phyloP scores from a whole-genome alignment of 148 eudicot species.

The Nyssa sinensis region DNA sequence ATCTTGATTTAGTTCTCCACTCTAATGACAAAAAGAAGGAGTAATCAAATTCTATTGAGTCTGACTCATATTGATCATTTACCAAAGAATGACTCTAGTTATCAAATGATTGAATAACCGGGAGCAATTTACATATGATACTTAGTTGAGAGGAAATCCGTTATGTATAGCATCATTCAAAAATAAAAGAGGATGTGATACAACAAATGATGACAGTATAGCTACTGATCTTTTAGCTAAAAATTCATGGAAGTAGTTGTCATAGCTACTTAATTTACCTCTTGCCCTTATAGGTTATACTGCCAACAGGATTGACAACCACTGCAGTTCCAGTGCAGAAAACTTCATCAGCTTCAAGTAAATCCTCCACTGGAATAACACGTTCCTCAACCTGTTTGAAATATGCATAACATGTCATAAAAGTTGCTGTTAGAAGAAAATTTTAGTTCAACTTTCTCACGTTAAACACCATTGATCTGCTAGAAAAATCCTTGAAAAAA shows the following conservation, averaged over 20 bases:
- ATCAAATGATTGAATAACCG: conserved; percentile 14
- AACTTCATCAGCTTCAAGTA: conserved; percentile 23
- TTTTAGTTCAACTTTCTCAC: too few species aligned
- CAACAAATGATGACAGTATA: too few species aligned
- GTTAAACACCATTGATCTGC: too few species aligned
- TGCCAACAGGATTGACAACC: conserved; percentile 20
- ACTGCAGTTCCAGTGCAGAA: conserved; percentile 31
- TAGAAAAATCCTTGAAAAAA: too few species aligned
- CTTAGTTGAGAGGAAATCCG: conserved; percentile 18
- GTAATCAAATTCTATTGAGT: conserved; percentile 19
- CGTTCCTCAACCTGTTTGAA: conserved; percentile 23
- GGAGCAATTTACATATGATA: conserved; percentile 15
- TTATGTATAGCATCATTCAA: too few species aligned
- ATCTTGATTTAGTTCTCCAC: background rate
- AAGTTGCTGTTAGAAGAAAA: too few species aligned
- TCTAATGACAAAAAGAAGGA: background rate
- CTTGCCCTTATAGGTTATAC: conserved; percentile 20
- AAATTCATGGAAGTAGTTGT: too few species aligned
- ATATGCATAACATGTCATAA: too few species aligned
- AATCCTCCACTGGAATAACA: conserved; percentile 18
- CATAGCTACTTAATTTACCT: too few species aligned
- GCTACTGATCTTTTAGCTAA: too few species aligned
- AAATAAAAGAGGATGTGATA: too few species aligned
- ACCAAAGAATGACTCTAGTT: conserved; percentile 16
- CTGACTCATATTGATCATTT: conserved; percentile 17